Evolutionary conservation across 208 protist species (phyloP).

Genomic region (Crithidia acanthocephali): DNA sequence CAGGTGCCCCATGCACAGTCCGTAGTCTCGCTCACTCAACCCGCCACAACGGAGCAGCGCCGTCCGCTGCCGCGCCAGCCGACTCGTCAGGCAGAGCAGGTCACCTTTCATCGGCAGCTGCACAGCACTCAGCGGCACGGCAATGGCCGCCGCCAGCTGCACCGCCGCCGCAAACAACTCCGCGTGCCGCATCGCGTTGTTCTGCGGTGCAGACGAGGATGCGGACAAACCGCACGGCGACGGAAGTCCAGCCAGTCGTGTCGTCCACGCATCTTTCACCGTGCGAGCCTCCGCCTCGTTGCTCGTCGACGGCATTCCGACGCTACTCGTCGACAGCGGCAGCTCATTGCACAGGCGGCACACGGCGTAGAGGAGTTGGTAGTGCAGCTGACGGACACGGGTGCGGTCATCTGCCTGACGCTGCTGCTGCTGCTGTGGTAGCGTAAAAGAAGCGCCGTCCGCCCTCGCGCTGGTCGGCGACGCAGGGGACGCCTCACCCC

Average conservation of each 20-base stretch:
- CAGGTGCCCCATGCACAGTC: conserved; percentile 29
- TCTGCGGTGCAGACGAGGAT: not conserved
- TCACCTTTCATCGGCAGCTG: conserved; percentile 55
- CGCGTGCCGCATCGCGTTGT: not conserved
- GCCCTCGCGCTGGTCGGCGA: not conserved
- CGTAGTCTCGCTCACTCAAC: conserved; percentile 38
- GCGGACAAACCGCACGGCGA: not conserved
- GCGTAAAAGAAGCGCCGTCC: not conserved
- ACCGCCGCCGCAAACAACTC: conserved; percentile 16
- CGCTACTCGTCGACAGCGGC: conserved; percentile 8
- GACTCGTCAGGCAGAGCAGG: conserved; percentile 48
- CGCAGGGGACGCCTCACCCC: not conserved
- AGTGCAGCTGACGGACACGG: conserved; percentile 29
- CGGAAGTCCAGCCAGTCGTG: not conserved
- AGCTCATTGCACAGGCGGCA: conserved; percentile 37
- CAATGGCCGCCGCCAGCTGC: conserved; percentile 34
- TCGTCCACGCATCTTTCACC: not conserved
- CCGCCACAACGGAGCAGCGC: conserved; percentile 9
- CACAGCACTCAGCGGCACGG: conserved; percentile 35
- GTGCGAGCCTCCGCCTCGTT: not conserved
- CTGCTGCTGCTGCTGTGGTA: not conserved
- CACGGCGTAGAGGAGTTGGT: conserved; percentile 41
- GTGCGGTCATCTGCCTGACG: conserved; percentile 1
- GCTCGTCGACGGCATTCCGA: not conserved
- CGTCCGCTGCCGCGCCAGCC: conserved; percentile 28